Base-by-base conservation (phyloP, 176 grass and related monocot genomes). In the Oryza glumipatula region DNA sequence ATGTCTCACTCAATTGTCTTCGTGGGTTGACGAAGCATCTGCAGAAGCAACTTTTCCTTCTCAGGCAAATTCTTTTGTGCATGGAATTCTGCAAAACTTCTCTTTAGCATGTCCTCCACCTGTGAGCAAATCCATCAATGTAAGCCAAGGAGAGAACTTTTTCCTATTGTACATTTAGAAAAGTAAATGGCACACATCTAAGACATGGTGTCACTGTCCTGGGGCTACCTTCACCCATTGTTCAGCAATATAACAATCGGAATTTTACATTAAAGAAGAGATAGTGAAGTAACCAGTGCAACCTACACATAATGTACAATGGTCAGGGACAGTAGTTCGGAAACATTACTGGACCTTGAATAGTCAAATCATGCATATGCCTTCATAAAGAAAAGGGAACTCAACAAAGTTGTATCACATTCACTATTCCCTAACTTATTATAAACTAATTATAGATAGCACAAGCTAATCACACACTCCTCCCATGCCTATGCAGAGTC, bases 91-190 rank as follows among this genome's bases (percentile, higher is more conserved):
- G 96, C 93, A 80, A 98, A 98, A 78, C 96, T 98, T 94, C 96
- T 95, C 89, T 98, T 98, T 67, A 98, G 83, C 96, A 98, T 98
- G 87, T 95, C 96, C 76, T 98, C 96, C n/a, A 98, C 87, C 95
- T 98, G 83, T 72, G 70, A 85, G 24, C 82, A 67, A 82, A 70
- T 65, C 23, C 16, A 68, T 43, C 35, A 65, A 80, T 77, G 46
- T 3, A 39, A 69, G 73, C 67, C 67, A 81, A 75, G 6, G 65
- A 74, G 73, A 77, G 49, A 28, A 79, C 30, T 16, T 61, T 78
- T 68, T 71, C 56, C 21, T 45, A 56, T 21, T 33, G 60, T 46
- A 24, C 71, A 47, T 13, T 63, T 48, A 32, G 54, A 47, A 72
- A 30, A 73, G n/a, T 38, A 47, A 64, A 60, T 72, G 13, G 48